Evolutionary conservation across 768 basidiomycete genomes (phyloP), one percentile per base, ranked within the genome.

Genomic region (Russula sp.): DNA sequence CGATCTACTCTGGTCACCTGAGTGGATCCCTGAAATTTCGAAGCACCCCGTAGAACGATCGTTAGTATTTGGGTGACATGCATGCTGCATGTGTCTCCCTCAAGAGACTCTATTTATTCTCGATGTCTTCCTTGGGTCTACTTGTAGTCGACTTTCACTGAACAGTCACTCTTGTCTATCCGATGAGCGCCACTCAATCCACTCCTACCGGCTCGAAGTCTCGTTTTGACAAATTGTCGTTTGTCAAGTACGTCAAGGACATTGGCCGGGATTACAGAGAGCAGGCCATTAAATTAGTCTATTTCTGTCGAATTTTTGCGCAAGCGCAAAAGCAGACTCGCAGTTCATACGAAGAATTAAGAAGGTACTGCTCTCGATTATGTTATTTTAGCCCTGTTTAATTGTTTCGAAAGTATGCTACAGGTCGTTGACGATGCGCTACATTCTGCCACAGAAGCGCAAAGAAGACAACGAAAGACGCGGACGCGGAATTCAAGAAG

Each of bases 261-360:
- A 51, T 57, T 32, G 54, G 60, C n/a, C 14, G 64, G 24, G 30
- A 30, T 2, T 57, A 65, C 56, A 60, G 49, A 14, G 52, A 57
- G 30, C 64, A 56, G 11, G 52, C 54, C 3, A 28, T 8, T 13
- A 40, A 62, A 42, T 40, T 65, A 5, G 8, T 65, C 6, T n/a
- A 48, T 1, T 10, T 57, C 14, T 62, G 48, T 13, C 64, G 60
- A 34, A 0, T 0, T 40, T 63, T 51, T 20, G 28, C 32, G 10
- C 9, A 16, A 4, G 28, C 9, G 1, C 24, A 28, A 20, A 22
- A 51, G 6, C 14, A 20, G 3, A 26, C 28, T 4, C 5, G 0
- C 5, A 24, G 10, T 48, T 13, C 44, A 14, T 38, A 32, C 42
- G 28, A 18, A 0, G 1, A n/a, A n/a, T 48, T 62, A 3, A 57